phyloP scores from a whole-genome alignment of 371 early-diverging fungal species.

The Entomophthora muscae region DNA sequence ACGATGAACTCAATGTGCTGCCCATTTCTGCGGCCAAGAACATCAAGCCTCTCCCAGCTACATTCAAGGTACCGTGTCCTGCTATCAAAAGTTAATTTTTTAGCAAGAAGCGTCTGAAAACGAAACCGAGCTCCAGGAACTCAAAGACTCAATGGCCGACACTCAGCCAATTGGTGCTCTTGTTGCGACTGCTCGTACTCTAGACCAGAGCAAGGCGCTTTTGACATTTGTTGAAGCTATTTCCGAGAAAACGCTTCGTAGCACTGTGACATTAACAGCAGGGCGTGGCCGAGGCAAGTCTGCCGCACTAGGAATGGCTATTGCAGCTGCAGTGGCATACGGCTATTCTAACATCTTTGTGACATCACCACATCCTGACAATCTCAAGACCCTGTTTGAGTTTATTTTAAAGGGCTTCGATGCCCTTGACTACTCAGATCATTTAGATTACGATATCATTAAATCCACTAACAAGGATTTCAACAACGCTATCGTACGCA shows the following conservation, averaged over 20 bases:
- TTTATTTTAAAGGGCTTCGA: constrained; percentile 96
- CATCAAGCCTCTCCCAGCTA: constrained; percentile 61
- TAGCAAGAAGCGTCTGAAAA: constrained; percentile 34
- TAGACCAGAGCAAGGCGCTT: constrained; percentile 90
- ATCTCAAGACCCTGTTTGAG: constrained; percentile 94
- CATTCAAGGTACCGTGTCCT: constrained; percentile 8
- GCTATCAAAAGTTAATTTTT: constrained; percentile 13
- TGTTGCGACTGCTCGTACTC: constrained; percentile 57
- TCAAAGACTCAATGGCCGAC: constrained; percentile 69
- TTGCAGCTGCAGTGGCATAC: constrained; percentile 92
- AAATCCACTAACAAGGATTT: constrained; percentile 88
- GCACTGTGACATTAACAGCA: constrained; percentile 90
- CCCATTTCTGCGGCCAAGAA: constrained; percentile 81
- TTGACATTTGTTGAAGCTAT: constrained; percentile 90
- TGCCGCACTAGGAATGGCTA: constrained; percentile 90
- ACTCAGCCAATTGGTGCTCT: constrained; percentile 77
- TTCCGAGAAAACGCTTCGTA: constrained; percentile 77
- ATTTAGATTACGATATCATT: constrained; percentile 93
- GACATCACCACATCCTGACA: constrained; percentile 95
- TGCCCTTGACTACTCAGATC: constrained; percentile 91
- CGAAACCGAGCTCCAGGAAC: constrained; percentile 52
- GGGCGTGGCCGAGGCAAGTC: constrained; percentile 99
- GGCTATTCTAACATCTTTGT: constrained; percentile 98
- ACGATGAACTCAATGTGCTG: constrained; percentile 91
- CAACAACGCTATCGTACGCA: constrained; percentile 86